Base-by-base conservation (phyloP, 2,329 filamentous ascomycete species). In the Claviceps sp. region DNA sequence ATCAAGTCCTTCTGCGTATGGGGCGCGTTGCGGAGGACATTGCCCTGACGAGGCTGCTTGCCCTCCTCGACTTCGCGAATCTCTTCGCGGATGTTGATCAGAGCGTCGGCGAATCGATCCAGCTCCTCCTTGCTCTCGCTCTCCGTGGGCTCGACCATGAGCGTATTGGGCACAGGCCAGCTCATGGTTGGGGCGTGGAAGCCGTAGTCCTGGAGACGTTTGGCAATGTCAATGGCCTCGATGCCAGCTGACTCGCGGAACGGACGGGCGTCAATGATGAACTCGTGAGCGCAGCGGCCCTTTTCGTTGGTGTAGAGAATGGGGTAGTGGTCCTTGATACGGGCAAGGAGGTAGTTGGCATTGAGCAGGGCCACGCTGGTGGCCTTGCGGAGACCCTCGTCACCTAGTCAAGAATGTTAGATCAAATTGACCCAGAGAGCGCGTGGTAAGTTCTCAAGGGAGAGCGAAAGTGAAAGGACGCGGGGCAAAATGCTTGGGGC, bases 81-180 rank as follows among this genome's bases (percentile, higher is more conserved):
- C 70, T 97, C 91, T 54, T 79, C 69, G 17, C 91, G 81, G 64
- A 97, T 97, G 52, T 80, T 81, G 60, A 97, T 87, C 43, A 97
- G 74, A 0, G 91, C 89, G 57, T 96, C 85, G 56, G 89, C 87
- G 74, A 96, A 96, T 22, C 91, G 84, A 68, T 96, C 91, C 2
- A 97, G 80, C 73, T 97, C 91, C 56, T 85, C 85, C 67, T 93
- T 90, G 69, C 81, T 87, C 74, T 97, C 91, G 14, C 85, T 90
- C 71, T 96, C 91, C 0, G 91, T 97, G 2, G 91, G 91, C 73
- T 97, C 91, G 58, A 97, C 95, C 91, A 97, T 97, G 45, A 97
- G 80, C 1, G 91, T 96, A 70, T 94, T 94, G 50, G 88, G 80
- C 2, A 97, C 89, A 1, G 91, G 91, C 87, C 88, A 96, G 65